Base-by-base conservation (phyloP, 768 basidiomycete genomes). In the Rhodotorula taiwanensis region DNA sequence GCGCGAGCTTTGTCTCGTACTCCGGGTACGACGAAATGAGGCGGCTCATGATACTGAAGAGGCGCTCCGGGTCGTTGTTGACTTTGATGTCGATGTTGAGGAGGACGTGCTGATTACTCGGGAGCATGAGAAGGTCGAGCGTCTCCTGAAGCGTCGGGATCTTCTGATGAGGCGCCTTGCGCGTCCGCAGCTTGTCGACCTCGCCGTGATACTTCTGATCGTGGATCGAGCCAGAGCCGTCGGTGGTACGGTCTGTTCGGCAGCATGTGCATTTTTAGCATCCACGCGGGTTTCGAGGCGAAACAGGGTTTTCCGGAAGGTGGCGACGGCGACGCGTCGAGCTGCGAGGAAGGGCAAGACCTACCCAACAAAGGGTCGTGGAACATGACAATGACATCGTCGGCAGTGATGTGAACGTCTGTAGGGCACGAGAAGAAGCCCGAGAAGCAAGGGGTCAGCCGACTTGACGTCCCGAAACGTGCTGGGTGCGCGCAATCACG, bases 141-240 rank as follows among this genome's bases (percentile, higher is more conserved):
- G 91, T 90, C 77, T 95, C 84, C 28, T 79, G 82, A 73, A 99
- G 94, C 7, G 89, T 92, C 20, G 94, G 91, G 66, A 99, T 92
- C 23, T 64, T 64, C 52, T 70, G 69, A 7, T 54, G 55, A 3
- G 69, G 69, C 20, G 39, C 27, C 59, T 70, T 63, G 55, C 44
- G 59, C 34, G 93, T 97, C 55, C 84, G 82, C 49, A 88, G 83
- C 72, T 89, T 82, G 75, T 91, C 79, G 79, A 89, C 86, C 3
- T 83, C 84, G n/a, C 87, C 88, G 74, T 83, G 77, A 86, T 88
- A 92, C 20, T 80, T 76, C 58, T 83, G 83, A 59, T 86, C 83
- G 64, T 82, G 81, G 72, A 92, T 79, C 25, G 88, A 68, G 79
- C 77, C 73, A 82, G 86, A 87, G 62, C 65, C 75, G 73, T 87